Base-by-base conservation (phyloP, 805 yeast species). In the Candida vartiovaarae region DNA sequence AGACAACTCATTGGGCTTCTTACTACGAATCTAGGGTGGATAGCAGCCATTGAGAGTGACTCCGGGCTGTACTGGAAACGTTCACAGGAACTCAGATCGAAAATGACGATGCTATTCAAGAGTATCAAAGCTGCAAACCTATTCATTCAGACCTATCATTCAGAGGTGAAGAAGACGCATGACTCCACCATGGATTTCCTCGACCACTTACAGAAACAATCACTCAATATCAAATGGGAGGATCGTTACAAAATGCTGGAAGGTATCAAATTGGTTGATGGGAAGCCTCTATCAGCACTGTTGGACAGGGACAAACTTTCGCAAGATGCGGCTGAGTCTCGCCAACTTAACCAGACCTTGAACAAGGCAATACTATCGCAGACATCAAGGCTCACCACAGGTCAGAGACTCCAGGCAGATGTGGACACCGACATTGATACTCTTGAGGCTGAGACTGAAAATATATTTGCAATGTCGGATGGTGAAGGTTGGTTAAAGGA, bases 1-100 rank as follows among this genome's bases (percentile, higher is more conserved):
- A 50, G 55, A 33, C 59, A 55, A 15, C 27, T 56, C 27, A 44
- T 49, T 1, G 62, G 68, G 28, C 53, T 66, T 8, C 48, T 76
- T n/a, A 70, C 73, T 6, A 55, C 70, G 1, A 72, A 74, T 49
- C 61, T 70, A n/a, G 74, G 73, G 0, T 78, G 82, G 82, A 59
- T 75, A 15, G 64, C 70, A 25, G 72, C 76, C 1, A 48, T 76
- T 23, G 62, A 66, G 32, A 67, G 70, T 2, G 75, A 73, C 46
- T 53, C 71, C 39, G 26, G 60, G 28, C 51, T 65, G 37, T 54
- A 68, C 42, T 56, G 65, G 44, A 65, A 62, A 34, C 49, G 52
- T 23, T 51, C 62, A 20, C 53, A 54, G 4, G 63, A 57, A 6
- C 54, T 64, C 5, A 51, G 64, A 5, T 49, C 50, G 2, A 71